Percentiles rank a stretch among this genome's conserved stretches.
Conservation (phyloP, 495 filamentous ascomycete genomes). For the Amorphotheca resinae region DNA sequence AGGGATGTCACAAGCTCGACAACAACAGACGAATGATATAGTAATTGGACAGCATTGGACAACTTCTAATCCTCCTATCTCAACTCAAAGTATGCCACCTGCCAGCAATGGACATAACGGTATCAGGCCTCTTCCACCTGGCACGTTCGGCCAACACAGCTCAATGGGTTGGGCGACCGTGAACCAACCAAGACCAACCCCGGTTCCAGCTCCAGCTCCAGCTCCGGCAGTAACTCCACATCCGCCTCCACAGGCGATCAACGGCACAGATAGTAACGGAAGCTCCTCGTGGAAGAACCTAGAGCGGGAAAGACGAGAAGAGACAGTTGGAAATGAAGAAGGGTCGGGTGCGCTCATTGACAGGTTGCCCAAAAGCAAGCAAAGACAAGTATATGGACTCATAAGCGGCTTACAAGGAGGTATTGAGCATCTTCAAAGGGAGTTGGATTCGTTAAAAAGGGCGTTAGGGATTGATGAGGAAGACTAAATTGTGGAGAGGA, state of each 20-base stretch:
- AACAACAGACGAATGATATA: conserved; percentile 11
- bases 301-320: conserved; percentile 14
- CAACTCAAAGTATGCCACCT: background rate
- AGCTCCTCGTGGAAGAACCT: background rate
- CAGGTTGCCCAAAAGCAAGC: conserved; percentile 16
- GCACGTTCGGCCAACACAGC: background rate
- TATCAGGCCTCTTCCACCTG: background rate
- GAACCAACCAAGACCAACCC: conserved; percentile 9
- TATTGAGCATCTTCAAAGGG: conserved; percentile 18
- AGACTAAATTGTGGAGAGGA: background rate
- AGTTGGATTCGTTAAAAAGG: conserved; percentile 17
- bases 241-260: background rate
- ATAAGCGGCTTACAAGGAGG: conserved; percentile 17
- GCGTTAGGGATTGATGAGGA: conserved; percentile 20
- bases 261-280: background rate
- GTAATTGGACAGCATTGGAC: conserved; percentile 15
- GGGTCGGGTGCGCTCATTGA: conserved; percentile 15
- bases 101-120: conserved; percentile 7
- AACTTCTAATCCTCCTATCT: conserved; percentile 10
- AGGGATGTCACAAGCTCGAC: conserved; percentile 7
- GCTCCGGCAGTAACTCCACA: background rate
- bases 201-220: background rate
- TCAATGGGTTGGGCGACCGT: conserved; percentile 16
- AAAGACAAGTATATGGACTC: conserved; percentile 18
- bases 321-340: conserved; percentile 8